Conservation (phyloP, 2,329 filamentous ascomycete species). For the Colletotrichum sojae region DNA sequence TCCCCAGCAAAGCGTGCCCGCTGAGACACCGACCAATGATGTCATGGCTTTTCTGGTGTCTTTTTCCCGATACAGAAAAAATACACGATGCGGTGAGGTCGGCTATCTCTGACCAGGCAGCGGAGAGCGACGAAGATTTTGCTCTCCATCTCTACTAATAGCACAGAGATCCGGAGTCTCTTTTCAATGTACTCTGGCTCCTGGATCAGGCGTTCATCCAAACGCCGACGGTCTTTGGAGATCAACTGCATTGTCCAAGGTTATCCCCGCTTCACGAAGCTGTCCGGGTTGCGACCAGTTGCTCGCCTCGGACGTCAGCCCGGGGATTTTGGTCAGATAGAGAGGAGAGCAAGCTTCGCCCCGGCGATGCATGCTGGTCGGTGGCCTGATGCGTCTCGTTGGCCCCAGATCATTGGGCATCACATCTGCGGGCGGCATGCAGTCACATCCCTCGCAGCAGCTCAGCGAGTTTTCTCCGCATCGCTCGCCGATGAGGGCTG, state of each 20-base stretch:
- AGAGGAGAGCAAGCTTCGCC: conserved; percentile 13
- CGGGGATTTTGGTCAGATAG: conserved; percentile 13
- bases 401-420: neutral
- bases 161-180: too few relatives aligned
- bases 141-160: too few relatives aligned
- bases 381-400: conserved; percentile 24
- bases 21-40: conserved; percentile 19
- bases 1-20: conserved; percentile 26
- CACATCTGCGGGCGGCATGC: neutral
- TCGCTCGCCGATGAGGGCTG: conserved; percentile 11
- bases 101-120: neutral
- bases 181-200: neutral
- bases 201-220: conserved; percentile 5
- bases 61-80: conserved; percentile 23
- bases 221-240: conserved; percentile 22
- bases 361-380: conserved; percentile 16
- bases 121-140: neutral
- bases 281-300: neutral
- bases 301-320: neutral
- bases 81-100: conserved; percentile 18
- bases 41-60: conserved; percentile 19
- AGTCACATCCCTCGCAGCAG: conserved; percentile 12
- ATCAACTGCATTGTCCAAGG: neutral
- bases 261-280: neutral
- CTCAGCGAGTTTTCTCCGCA: conserved; percentile 37